phyloP scores from a whole-genome alignment of 2,329 filamentous ascomycete genomes.

The Phaeomoniella chlamydospora region DNA sequence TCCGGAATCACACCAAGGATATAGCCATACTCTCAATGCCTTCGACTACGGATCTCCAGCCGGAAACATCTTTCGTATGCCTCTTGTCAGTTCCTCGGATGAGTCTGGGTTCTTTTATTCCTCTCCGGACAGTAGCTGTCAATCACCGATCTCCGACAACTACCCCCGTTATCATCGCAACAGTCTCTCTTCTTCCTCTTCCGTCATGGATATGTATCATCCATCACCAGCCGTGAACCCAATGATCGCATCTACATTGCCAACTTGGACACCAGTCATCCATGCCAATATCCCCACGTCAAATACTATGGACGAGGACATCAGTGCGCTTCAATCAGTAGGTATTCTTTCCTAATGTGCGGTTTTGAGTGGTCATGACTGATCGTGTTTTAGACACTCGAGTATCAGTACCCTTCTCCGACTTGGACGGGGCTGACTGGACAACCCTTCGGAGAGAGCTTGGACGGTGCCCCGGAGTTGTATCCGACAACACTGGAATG shows the following conservation, averaged over 20 bases:
- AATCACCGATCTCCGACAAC: slow-evolving; percentile 12
- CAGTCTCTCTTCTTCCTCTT: slow-evolving; percentile 13
- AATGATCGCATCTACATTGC: not conserved
- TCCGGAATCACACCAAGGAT: slow-evolving; percentile 7
- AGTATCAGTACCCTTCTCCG: slow-evolving; percentile 20
- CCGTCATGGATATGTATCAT: slow-evolving; percentile 9
- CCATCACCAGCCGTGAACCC: slow-evolving; percentile 1
- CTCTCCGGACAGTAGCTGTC: slow-evolving; percentile 10
- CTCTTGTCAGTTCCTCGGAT: slow-evolving; percentile 5
- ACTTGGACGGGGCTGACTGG: slow-evolving; percentile 23
- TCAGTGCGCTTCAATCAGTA: slow-evolving; percentile 10
- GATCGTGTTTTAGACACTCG: slow-evolving; percentile 16
- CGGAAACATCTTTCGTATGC: not conserved
- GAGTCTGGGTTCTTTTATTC: slow-evolving; percentile 11
- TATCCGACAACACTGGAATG: slow-evolving; percentile 17
- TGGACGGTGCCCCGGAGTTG: slow-evolving; percentile 17
- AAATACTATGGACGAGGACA: slow-evolving; percentile 10
- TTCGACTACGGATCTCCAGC: not conserved
- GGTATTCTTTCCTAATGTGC: slow-evolving; percentile 8
- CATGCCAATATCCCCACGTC: slow-evolving; percentile 10
- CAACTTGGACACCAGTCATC: slow-evolving; percentile 1
- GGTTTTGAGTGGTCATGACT: slow-evolving; percentile 14
- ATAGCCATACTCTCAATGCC: slow-evolving; percentile 1
- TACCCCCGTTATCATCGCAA: slow-evolving; percentile 9
- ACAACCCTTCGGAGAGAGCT: slow-evolving; percentile 21